Percentiles rank a stretch among this genome's conserved stretches.
Evolutionary conservation across 768 basidiomycete genomes (phyloP).

Genomic region (Inosperma sp.): DNA sequence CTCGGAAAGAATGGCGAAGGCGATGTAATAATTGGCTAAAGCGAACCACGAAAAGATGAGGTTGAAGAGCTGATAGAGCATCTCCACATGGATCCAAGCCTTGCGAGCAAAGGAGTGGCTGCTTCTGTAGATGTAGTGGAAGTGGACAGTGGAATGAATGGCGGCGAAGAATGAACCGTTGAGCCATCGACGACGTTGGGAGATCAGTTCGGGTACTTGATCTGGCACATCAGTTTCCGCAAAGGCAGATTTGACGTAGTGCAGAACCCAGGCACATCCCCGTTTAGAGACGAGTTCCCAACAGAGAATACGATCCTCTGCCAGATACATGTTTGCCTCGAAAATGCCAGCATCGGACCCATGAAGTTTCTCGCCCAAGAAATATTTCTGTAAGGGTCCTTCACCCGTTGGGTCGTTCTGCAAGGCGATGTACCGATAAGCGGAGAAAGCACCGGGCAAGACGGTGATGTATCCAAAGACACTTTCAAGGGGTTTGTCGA

Average conservation of each 20-base stretch:
- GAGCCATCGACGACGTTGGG: slow-evolving; percentile 93
- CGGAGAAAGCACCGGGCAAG: slow-evolving; percentile 87
- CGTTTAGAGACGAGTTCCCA: slow-evolving; percentile 87
- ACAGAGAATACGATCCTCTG: slow-evolving; percentile 89
- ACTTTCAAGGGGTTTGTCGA: slow-evolving; percentile 87
- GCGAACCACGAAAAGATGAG: slow-evolving; percentile 91
- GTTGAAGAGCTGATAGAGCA: slow-evolving; percentile 88
- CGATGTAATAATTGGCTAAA: slow-evolving; percentile 87
- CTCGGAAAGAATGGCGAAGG: slow-evolving; percentile 71
- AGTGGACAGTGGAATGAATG: slow-evolving; percentile 87
- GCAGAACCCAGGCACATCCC: slow-evolving; percentile 90
- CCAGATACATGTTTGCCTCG: slow-evolving; percentile 94
- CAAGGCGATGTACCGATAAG: slow-evolving; percentile 85
- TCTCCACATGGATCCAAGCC: slow-evolving; percentile 92
- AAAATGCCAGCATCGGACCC: slow-evolving; percentile 87
- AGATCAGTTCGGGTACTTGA: slow-evolving; percentile 89
- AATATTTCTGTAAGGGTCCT: too few relatives aligned
- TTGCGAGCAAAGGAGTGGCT: slow-evolving; percentile 80
- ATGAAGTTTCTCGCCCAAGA: slow-evolving; percentile 93
- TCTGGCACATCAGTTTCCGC: slow-evolving; percentile 93
- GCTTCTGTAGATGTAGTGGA: slow-evolving; percentile 92
- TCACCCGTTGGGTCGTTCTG: slow-evolving; percentile 95
- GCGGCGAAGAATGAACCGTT: slow-evolving; percentile 99
- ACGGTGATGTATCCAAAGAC: slow-evolving; percentile 95
- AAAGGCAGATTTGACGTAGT: slow-evolving; percentile 74